These are phyloP conservation scores for Diutina rugosa DNA, from an alignment of 1,139 yeast species.

Conservation along the genomic window DNA sequence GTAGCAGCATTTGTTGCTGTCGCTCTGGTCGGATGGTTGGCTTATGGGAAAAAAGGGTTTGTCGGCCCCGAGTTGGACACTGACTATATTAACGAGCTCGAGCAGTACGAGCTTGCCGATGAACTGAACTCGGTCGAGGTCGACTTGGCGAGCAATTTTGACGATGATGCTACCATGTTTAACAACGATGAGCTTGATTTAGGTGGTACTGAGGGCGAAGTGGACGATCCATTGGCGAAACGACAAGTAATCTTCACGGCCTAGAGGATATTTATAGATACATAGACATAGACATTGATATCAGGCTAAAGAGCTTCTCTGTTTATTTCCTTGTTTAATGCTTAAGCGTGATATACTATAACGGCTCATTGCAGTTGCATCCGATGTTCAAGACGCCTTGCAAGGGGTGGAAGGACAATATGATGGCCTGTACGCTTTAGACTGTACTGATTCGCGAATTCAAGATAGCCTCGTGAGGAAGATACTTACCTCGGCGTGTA, in stretches of 20 bases:
- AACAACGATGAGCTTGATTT: not conserved
- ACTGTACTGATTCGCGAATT: too few species aligned
- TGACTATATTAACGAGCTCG: not conserved
- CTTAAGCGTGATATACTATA: too few species aligned
- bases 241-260: not conserved
- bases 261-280: not conserved
- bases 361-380: too few species aligned
- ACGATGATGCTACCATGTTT: not conserved
- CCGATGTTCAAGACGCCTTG: too few species aligned
- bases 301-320: too few species aligned
- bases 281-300: not conserved
- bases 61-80: slow-evolving; percentile 50
- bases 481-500: too few species aligned
- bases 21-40: slow-evolving; percentile 36
- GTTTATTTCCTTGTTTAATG: too few species aligned
- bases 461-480: too few species aligned
- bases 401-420: too few species aligned
- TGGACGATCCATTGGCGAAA: not conserved
- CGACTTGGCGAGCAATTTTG: not conserved
- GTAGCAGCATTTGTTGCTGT: slow-evolving; percentile 33
- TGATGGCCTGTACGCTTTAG: too few species aligned
- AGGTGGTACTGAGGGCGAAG: not conserved
- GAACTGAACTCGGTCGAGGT: not conserved
- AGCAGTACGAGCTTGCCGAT: not conserved
- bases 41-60: slow-evolving; percentile 51